Evolutionary conservation across 129 eudicot genomes (phyloP), one percentile per base, ranked within the genome.

Genomic region (Lonicera japonica): DNA sequence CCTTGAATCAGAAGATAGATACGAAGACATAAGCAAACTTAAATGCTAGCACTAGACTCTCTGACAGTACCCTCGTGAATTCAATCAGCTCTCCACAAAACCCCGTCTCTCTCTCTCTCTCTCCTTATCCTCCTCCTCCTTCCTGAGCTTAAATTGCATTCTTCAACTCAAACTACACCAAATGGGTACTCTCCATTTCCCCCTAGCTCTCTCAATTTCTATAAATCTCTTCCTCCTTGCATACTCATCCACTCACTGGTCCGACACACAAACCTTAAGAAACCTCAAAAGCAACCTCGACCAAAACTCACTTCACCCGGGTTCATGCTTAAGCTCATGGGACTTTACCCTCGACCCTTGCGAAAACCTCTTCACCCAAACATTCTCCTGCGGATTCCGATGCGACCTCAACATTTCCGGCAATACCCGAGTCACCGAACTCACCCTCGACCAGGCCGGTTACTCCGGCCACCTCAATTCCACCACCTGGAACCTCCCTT

Each of bases 321-420:
- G 89, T 39, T 94, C 99, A 2, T 94, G 96, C 60, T 13, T 94
- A 14, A 58, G 74, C 61, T 80, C 99, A 6, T 94, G 99, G 99
- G 96, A 94, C 67, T 94, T 94, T 79, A 11, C 79, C 50, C 19
- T 69, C 19, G 99, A 94, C 82, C 99, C 99, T 0, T 94, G 99
- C 21, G 96, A 85, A 65, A 64, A 57, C 19, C 80, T 94, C 59
- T 82, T 75, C 75, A 39, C 74, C 20, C 80, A 82, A 2, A 73
- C 65, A 7, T 94, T 94, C 83, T 85, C 95, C 47, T 88, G 96
- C 56, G 95, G 95, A 10, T 22, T 94, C 63, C 82, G 96, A 7
- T 92, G 98, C 77, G 86, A 84, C 56, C 25, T 48, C 73, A 23
- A 47, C 55, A n/a, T n/a, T 20, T 5, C 55, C 19, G 16, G 63